Conservation (phyloP, 2,329 filamentous ascomycete species). For the Epichloe elymi region DNA sequence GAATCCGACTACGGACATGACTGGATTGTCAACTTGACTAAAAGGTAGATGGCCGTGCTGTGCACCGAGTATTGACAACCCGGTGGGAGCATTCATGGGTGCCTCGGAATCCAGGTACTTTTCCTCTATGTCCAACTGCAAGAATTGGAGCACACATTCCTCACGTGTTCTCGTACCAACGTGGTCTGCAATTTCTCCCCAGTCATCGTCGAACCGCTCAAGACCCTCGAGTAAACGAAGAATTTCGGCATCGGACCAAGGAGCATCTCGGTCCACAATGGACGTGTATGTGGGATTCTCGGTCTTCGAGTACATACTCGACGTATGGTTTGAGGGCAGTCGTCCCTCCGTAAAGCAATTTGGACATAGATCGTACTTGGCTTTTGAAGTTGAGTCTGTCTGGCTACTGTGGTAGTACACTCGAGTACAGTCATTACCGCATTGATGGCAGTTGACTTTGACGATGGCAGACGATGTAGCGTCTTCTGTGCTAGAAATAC, state of each 20-base stretch:
- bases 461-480: constrained; percentile 51
- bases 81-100: constrained; percentile 36
- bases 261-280: constrained; percentile 68
- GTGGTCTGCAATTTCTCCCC: constrained; percentile 83
- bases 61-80: constrained; percentile 54
- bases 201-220: constrained; percentile 90
- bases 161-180: constrained; percentile 85
- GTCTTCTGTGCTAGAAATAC: constrained; percentile 43
- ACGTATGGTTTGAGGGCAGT: constrained; percentile 66
- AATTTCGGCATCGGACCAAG: constrained; percentile 84
- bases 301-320: constrained; percentile 73
- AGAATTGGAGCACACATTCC: constrained; percentile 92
- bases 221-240: constrained; percentile 82
- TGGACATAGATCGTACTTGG: constrained; percentile 80
- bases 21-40: constrained; percentile 85
- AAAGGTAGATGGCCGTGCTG: constrained; percentile 76
- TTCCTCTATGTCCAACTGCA: constrained; percentile 94
- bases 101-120: constrained; percentile 78
- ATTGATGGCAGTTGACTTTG: constrained; percentile 76
- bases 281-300: constrained; percentile 77
- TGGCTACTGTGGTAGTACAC: constrained; percentile 48
- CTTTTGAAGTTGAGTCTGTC: constrained; percentile 45
- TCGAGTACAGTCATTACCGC: constrained; percentile 73
- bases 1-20: constrained; percentile 93
- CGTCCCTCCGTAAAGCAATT: constrained; percentile 79